Percentiles rank a stretch among this genome's conserved stretches.
Conservation (phyloP, 164 flowering plant genomes). For the Umbilicus rupestris region DNA sequence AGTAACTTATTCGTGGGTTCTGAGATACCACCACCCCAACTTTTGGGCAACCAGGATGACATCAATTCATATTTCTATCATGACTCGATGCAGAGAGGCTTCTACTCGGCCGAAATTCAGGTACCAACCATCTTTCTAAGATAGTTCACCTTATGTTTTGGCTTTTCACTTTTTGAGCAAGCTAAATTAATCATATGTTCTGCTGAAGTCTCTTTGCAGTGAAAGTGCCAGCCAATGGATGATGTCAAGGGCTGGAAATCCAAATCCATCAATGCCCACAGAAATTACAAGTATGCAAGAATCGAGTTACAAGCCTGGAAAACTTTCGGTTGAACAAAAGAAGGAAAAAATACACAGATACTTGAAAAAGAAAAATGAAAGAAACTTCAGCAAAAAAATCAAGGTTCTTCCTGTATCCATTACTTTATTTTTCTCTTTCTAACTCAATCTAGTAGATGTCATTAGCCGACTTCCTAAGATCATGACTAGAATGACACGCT, state of each 20-base stretch:
- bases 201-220: slow-evolving; percentile 32
- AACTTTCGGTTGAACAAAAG: slow-evolving; percentile 74
- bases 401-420: slow-evolving; percentile 36
- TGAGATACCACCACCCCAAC: slow-evolving; percentile 44
- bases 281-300: slow-evolving; percentile 66
- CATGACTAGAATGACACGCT: background rate
- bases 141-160: background rate
- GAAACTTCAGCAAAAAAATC: slow-evolving; percentile 95
- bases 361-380: slow-evolving; percentile 85
- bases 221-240: slow-evolving; percentile 43
- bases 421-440: background rate
- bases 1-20: slow-evolving; percentile 24
- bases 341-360: slow-evolving; percentile 88
- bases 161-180: background rate
- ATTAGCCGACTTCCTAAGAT: background rate
- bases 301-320: slow-evolving; percentile 56
- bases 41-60: slow-evolving; percentile 61
- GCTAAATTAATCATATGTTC: background rate
- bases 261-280: slow-evolving; percentile 32
- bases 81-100: slow-evolving; percentile 33
- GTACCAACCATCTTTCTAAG: slow-evolving; percentile 16
- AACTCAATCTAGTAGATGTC: background rate
- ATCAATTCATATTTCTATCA: slow-evolving; percentile 46
- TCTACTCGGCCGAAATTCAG: slow-evolving; percentile 44
- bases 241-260: slow-evolving; percentile 30